A percentile compares a stretch with the other conserved stretches of the same genome.
Evolutionary conservation across 2,329 filamentous ascomycete genomes (phyloP).

Genomic region (Colletotrichum sidae): DNA sequence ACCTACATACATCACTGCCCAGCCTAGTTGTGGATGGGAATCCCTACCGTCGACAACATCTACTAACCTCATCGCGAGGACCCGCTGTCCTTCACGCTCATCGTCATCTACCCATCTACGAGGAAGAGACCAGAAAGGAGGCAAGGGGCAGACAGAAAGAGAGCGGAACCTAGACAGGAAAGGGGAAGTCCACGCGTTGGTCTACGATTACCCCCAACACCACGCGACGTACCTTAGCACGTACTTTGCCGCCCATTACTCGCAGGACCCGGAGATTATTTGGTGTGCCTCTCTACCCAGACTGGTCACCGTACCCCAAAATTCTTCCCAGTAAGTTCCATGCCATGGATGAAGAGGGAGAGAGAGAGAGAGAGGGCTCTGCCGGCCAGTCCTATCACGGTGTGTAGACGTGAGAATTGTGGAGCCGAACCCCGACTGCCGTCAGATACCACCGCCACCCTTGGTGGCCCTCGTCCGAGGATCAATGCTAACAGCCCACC

Average conservation of each 20-base stretch:
- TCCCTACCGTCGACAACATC: constrained; percentile 42
- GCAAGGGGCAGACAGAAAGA: constrained; percentile 12
- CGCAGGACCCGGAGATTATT: constrained; percentile 46
- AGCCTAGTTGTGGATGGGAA: constrained; percentile 27
- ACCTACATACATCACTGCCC: constrained; percentile 5
- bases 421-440: constrained; percentile 42
- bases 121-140: constrained; percentile 15
- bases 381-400: constrained; percentile 50
- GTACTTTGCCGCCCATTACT: constrained; percentile 38
- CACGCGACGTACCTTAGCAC: constrained; percentile 35
- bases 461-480: constrained; percentile 43
- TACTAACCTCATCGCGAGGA: constrained; percentile 52
- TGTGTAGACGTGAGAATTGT: constrained; percentile 46
- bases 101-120: constrained; percentile 20
- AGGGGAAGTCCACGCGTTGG: constrained; percentile 50
- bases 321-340: constrained; percentile 55
- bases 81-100: constrained; percentile 51
- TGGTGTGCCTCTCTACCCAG: constrained; percentile 37
- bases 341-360: not conserved
- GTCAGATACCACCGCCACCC: constrained; percentile 43
- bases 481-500: constrained; percentile 54
- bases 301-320: constrained; percentile 46
- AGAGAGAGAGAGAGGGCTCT: constrained; percentile 43
- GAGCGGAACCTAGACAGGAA: constrained; percentile 13
- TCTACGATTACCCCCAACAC: constrained; percentile 42